Conservation (phyloP, 2,329 filamentous ascomycete genomes). For the Hortaea sp. region DNA sequence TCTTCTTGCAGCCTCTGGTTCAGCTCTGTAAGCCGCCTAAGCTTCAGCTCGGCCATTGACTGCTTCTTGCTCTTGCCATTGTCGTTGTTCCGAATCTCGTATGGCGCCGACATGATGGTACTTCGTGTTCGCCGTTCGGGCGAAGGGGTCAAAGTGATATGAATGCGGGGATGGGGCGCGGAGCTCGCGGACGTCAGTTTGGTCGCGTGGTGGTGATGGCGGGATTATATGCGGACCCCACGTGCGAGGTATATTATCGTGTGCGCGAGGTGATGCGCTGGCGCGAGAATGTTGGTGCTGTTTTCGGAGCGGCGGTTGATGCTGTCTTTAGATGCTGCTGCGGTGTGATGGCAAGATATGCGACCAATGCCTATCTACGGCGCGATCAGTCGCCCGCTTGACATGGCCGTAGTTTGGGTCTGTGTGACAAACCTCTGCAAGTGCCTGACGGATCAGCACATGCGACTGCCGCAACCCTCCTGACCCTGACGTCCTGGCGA, state of each 20-base stretch:
- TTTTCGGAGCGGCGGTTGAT: neutral
- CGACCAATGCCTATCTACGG: neutral
- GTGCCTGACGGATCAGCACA: neutral
- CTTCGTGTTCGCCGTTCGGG: neutral
- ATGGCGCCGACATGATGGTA: constrained; percentile 48
- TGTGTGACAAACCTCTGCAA: neutral
- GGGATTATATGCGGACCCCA: neutral
- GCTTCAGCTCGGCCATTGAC: constrained; percentile 97
- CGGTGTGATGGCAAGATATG: neutral
- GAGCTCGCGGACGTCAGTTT: neutral
- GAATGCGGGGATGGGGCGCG: constrained; percentile 4
- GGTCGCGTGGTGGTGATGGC: neutral
- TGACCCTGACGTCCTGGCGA: neutral
- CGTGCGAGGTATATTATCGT: constrained; percentile 12
- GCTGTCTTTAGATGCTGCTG: neutral
- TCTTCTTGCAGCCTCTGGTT: constrained; percentile 95
- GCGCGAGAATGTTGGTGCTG: neutral
- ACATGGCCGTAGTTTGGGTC: neutral
- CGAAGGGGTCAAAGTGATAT: constrained; percentile 7
- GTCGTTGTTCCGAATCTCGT: constrained; percentile 56
- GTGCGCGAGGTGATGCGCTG: neutral
- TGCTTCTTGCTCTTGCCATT: constrained; percentile 87
- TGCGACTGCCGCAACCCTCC: neutral
- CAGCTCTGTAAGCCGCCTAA: constrained; percentile 88
- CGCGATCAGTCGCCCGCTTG: neutral